Evolutionary conservation across 2,329 filamentous ascomycete genomes (phyloP).

Genomic region (Catunica adiposa): DNA sequence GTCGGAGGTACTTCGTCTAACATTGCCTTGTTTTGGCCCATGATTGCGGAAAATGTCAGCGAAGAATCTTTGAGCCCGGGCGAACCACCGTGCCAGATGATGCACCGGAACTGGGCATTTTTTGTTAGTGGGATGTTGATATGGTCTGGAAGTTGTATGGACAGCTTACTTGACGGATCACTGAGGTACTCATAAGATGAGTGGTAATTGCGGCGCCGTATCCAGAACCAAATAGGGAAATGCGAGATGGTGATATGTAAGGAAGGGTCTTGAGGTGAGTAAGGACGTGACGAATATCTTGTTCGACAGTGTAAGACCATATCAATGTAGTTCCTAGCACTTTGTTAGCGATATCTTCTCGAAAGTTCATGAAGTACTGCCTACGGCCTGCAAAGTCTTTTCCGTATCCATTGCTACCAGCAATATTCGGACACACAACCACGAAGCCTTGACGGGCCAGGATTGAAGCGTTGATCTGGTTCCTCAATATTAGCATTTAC

Average conservation of each 20-base stretch:
- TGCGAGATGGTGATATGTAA: conserved; percentile 36
- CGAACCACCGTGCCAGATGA: not conserved
- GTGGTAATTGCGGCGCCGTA: conserved; percentile 47
- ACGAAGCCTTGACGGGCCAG: conserved; percentile 47
- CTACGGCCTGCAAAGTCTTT: conserved; percentile 22
- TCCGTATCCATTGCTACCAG: conserved; percentile 41
- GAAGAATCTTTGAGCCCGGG: not conserved
- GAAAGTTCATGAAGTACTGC: conserved; percentile 2
- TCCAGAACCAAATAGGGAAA: conserved; percentile 34
- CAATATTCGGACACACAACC: conserved; percentile 41
- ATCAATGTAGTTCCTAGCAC: not conserved
- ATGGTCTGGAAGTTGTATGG: not conserved
- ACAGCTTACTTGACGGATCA: conserved; percentile 28
- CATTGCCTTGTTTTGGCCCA: not conserved
- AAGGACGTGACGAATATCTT: conserved; percentile 38
- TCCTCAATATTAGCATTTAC: not conserved
- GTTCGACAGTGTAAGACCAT: conserved; percentile 12
- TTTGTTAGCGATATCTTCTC: not conserved
- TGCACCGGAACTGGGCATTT: not conserved
- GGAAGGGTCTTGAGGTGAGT: conserved; percentile 33
- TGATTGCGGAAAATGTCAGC: not conserved
- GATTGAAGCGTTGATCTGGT: conserved; percentile 34
- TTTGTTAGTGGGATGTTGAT: not conserved
- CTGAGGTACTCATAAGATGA: conserved; percentile 37
- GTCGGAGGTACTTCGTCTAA: not conserved